Base-by-base conservation (phyloP, 495 filamentous ascomycete species). In the Penicillium maclennaniae region DNA sequence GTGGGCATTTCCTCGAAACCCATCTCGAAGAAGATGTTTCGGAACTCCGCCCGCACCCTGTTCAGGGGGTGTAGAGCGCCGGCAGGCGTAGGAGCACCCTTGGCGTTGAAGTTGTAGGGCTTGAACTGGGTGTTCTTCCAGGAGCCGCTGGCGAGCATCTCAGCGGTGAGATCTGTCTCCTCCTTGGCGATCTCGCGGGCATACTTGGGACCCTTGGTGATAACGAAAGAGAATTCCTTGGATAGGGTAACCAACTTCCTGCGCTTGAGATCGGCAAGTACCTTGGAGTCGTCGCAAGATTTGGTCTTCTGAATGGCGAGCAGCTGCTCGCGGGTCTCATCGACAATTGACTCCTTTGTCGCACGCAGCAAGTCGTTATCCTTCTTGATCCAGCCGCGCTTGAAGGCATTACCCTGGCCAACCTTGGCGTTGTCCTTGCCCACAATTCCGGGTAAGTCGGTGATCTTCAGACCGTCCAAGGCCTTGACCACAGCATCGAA, bases 401-500 rank as follows among this genome's bases (percentile, higher is more conserved):
- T 96, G 76, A 97, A 92, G 40, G 93, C 93, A 72, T 91, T 96
- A 47, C 91, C 90, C 67, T 92, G 89, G n/a, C 93, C 93, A 41
- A 97, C 74, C 69, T 91, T 95, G 51, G 87, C 85, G 44, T 85
- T 83, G n/a, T 84, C 87, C 71, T 88, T 87, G 59, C 90, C 89
- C 42, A 95, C 89, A 58, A 89, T 80, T 12, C 74, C 79, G 62
- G 83, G 81, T 54, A 96, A 74, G 53, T 97, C 91, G 56, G 81
- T 76, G 53, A 96, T 84, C 63, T 86, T 87, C 58, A 95, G 75
- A 31, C 95, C 86, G 51, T 87, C 87, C 55, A 95, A 67, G 34
- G 88, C 86, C 53, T 83, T 78, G 56, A 83, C 78, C 16, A 97
- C 81, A 4, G 88, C 91, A 54, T 92, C 83, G 71, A 95, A 98